Base-by-base conservation (phyloP, 2,329 filamentous ascomycete genomes). In the Lasiodiplodia sp. region DNA sequence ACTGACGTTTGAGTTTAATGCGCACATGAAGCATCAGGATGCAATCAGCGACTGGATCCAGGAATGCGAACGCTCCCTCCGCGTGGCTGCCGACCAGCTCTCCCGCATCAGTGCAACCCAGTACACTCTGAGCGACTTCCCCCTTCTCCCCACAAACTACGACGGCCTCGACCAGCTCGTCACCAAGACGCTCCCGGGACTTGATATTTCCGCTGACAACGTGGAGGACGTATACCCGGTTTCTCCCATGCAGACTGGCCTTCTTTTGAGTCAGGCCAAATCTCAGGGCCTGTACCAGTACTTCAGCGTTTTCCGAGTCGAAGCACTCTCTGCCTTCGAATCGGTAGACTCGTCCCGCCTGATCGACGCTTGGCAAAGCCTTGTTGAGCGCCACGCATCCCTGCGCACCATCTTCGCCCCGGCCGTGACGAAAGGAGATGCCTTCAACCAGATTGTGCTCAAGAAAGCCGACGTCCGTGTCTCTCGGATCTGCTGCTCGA, bases 1-100 rank as follows among this genome's bases (percentile, higher is more conserved):
- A 10, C 83, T 86, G 67, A 81, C 81, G 0, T 86, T 86, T 71
- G 83, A 83, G 0, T 86, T 84, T 75, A 86, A 86, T 71, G 77
- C 79, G 14, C 74, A 79, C 38, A 85, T 85, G 82, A 73, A 74
- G 12, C 82, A 85, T 70, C 83, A 86, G 69, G 72, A 78, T 3
- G 72, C 73, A 1, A 83, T 86, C 28, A 74, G 75, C 14, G 49
- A 73, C 16, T 86, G 84, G 84, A 77, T 86, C 3, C 73, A 75
- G 0, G 71, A 74, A 49, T 85, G 80, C 66, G 73, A 77, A n/a
- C 62, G 76, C 4, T 74, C 77, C 1, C 75, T 85, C 4, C 70
- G 71, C 1, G 56, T 71, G 7, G 75, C 71, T 75, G 79, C 75
- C 66, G 71, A 70, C 70, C 76, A 44, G 31, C 62, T 65, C 18